Percentiles rank a stretch among this genome's conserved stretches.
These are phyloP conservation scores for Dicorynia guianensis DNA, from an alignment of 306 rosid genomes.

Conservation along the genomic window DNA sequence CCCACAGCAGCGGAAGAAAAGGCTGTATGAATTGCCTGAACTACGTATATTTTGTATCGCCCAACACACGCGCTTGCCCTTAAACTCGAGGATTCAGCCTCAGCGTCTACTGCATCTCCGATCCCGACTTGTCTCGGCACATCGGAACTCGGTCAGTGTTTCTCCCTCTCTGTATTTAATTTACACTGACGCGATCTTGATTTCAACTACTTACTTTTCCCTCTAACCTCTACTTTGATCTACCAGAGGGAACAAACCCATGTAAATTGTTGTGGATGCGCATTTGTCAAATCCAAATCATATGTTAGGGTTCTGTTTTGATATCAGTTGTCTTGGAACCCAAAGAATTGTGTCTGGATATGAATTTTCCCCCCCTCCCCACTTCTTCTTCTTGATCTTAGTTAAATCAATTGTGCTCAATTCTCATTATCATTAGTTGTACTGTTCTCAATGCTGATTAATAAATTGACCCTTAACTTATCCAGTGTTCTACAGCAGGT, in stretches of 20 bases:
- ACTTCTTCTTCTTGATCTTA: background rate
- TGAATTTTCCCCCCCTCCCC: background rate
- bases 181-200: conserved; percentile 27
- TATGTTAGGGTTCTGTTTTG: background rate
- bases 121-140: conserved; percentile 34
- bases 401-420: conserved; percentile 6
- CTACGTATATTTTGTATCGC: background rate
- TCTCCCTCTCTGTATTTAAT: background rate
- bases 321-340: conserved; percentile 11
- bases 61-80: background rate
- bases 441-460: background rate
- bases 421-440: background rate
- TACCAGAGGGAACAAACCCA: background rate
- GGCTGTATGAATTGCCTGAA: background rate
- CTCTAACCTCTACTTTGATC: conserved; percentile 20
- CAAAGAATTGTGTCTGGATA: conserved; percentile 19
- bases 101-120: conserved; percentile 32
- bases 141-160: conserved; percentile 39
- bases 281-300: conserved; percentile 22
- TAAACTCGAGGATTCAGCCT: background rate
- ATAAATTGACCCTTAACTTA: background rate
- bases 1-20: no score
- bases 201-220: conserved; percentile 18
- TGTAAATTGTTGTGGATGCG: background rate
- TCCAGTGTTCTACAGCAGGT: background rate